phyloP scores from a whole-genome alignment of 192 early-diverging fungal species.

The Podila clonocystis region DNA sequence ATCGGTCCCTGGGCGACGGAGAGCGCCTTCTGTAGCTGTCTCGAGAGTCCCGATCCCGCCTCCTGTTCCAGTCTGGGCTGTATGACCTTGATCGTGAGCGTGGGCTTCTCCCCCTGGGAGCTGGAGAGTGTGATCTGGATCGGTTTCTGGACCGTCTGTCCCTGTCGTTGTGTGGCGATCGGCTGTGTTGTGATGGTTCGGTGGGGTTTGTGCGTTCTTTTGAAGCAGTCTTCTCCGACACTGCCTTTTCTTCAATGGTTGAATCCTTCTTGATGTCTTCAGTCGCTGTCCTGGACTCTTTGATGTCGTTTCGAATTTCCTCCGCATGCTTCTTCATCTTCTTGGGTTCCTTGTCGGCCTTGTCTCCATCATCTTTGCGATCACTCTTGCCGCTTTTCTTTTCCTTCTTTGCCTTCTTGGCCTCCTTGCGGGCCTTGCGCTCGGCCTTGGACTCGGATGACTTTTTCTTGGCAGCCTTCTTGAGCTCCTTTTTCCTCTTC shows the following conservation, averaged over 20 bases:
- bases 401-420: slow-evolving; percentile 26
- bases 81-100: not conserved
- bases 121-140: slow-evolving; percentile 19
- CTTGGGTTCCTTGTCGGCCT: not conserved
- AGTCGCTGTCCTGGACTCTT: not conserved
- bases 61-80: not conserved
- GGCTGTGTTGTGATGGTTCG: not conserved
- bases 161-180: not conserved
- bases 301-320: not conserved
- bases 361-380: not conserved
- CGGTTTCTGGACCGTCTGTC: not conserved
- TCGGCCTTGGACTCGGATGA: slow-evolving; percentile 39
- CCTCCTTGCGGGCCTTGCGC: slow-evolving; percentile 27
- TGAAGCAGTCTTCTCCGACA: not conserved
- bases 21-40: slow-evolving; percentile 2
- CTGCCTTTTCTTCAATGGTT: not conserved
- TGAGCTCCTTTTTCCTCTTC: slow-evolving; percentile 64
- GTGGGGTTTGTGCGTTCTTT: not conserved
- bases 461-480: slow-evolving; percentile 39
- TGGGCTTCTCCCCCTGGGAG: not conserved
- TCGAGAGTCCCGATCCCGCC: not conserved
- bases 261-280: not conserved
- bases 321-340: not conserved
- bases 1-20: not conserved
- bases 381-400: slow-evolving; percentile 10